A percentile compares a stretch with the other conserved stretches of the same genome.
These are phyloP conservation scores for Fusarium mangiferae DNA, from an alignment of 2,329 filamentous ascomycete genomes.

Conservation along the genomic window DNA sequence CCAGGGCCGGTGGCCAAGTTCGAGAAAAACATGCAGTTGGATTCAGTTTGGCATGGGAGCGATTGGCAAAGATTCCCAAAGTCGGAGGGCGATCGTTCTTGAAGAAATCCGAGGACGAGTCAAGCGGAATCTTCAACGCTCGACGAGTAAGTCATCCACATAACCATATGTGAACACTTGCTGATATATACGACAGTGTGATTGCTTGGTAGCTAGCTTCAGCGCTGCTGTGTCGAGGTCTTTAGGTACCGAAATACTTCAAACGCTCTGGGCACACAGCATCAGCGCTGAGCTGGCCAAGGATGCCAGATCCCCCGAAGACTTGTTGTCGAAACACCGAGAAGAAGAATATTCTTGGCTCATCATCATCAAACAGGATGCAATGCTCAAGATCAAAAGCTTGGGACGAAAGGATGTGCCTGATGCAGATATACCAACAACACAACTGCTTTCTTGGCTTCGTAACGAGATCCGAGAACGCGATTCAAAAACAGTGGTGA, in stretches of 20 bases:
- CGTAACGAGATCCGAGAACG: slow-evolving; percentile 84
- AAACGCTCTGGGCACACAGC: slow-evolving; percentile 82
- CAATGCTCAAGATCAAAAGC: slow-evolving; percentile 80
- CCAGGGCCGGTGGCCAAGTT: slow-evolving; percentile 70
- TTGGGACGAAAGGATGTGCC: slow-evolving; percentile 78
- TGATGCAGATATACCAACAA: slow-evolving; percentile 79
- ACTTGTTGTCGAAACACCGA: slow-evolving; percentile 78
- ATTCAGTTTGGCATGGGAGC: slow-evolving; percentile 90
- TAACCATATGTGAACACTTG: neutral
- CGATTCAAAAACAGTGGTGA: slow-evolving; percentile 68
- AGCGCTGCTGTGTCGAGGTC: slow-evolving; percentile 80
- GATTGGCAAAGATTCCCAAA: slow-evolving; percentile 74
- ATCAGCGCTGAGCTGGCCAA: slow-evolving; percentile 90
- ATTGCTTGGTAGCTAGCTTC: slow-evolving; percentile 90
- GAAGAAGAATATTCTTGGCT: slow-evolving; percentile 87
- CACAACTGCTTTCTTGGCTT: slow-evolving; percentile 82
- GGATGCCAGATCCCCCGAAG: slow-evolving; percentile 82
- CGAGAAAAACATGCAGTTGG: slow-evolving; percentile 86
- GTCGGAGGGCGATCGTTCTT: slow-evolving; percentile 66
- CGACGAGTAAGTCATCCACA: slow-evolving; percentile 65
- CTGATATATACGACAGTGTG: slow-evolving; percentile 66
- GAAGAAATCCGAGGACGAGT: slow-evolving; percentile 76
- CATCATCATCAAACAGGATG: slow-evolving; percentile 84
- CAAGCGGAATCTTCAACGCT: slow-evolving; percentile 65
- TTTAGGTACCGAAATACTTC: slow-evolving; percentile 79